Conservation (phyloP, 345 rosid species). For the Populus ilicifolia region DNA sequence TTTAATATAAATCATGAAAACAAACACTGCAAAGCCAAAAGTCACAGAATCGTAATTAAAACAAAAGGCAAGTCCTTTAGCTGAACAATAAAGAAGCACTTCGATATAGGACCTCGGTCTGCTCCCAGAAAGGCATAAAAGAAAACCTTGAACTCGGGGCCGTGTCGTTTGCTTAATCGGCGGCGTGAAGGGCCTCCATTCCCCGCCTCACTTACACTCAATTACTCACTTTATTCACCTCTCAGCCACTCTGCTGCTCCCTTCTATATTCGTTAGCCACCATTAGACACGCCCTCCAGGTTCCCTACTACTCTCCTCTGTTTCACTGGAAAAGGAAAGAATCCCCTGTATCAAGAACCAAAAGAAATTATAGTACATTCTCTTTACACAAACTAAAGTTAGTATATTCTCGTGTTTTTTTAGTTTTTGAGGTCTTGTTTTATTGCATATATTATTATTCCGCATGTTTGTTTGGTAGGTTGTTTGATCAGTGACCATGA, state of each 20-base stretch:
- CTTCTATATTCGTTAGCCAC: neutral
- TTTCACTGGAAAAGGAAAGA: neutral
- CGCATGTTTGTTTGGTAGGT: neutral
- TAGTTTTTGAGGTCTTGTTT: neutral
- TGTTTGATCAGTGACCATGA: neutral
- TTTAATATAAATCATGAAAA: too few relatives aligned
- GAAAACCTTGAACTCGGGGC: slow-evolving; percentile 4
- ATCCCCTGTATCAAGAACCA: neutral
- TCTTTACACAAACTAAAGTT: neutral
- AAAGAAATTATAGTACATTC: slow-evolving; percentile 5
- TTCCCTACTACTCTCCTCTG: neutral
- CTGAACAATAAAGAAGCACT: neutral
- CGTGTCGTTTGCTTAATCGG: slow-evolving; percentile 3
- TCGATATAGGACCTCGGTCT: neutral
- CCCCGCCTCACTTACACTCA: neutral
- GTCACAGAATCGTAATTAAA: neutral
- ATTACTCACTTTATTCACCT: neutral
- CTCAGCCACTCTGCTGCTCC: neutral
- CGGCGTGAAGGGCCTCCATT: neutral
- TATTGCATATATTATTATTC: neutral
- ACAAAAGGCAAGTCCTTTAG: neutral
- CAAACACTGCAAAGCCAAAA: too few relatives aligned
- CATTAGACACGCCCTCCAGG: neutral
- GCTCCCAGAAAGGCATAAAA: neutral
- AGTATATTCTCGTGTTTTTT: neutral